Evolutionary conservation across 495 filamentous ascomycete genomes (phyloP).

Genomic region (Podospora didyma): DNA sequence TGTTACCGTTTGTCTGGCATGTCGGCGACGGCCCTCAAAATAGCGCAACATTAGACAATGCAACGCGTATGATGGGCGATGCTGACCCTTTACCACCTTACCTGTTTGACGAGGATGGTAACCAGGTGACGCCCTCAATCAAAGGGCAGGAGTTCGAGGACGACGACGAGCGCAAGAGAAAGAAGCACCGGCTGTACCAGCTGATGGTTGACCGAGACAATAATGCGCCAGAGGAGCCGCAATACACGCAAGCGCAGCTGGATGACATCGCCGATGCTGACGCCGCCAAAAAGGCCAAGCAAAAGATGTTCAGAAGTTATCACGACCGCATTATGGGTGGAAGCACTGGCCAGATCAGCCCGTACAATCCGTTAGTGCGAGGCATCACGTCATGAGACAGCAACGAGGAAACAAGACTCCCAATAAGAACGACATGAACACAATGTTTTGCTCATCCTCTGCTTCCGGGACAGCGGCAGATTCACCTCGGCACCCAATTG

Average conservation of each 20-base stretch:
- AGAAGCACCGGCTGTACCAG: slow-evolving; percentile 26
- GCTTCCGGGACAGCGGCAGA: too few relatives aligned
- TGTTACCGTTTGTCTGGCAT: slow-evolving; percentile 57
- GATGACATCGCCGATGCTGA: slow-evolving; percentile 6
- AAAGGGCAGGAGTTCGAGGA: slow-evolving; percentile 32
- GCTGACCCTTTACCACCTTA: slow-evolving; percentile 31
- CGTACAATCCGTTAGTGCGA: background rate
- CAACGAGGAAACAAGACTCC: background rate
- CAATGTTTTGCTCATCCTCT: too few relatives aligned
- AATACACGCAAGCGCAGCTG: slow-evolving; percentile 22
- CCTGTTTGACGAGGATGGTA: slow-evolving; percentile 35
- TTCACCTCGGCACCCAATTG: too few relatives aligned
- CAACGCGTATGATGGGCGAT: slow-evolving; percentile 9
- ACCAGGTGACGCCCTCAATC: slow-evolving; percentile 43
- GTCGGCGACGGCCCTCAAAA: slow-evolving; percentile 59
- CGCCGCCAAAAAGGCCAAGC: slow-evolving; percentile 11
- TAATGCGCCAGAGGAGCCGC: slow-evolving; percentile 40
- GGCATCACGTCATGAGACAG: background rate
- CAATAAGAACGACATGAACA: background rate
- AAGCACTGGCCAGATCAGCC: background rate
- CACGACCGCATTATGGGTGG: slow-evolving; percentile 2
- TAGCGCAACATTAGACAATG: slow-evolving; percentile 2
- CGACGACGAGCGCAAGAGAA: slow-evolving; percentile 30
- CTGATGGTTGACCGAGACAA: slow-evolving; percentile 27
- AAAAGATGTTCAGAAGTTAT: slow-evolving; percentile 22